Conservation (phyloP, 139 green algal genomes). For the Chlorella vulgaris region DNA sequence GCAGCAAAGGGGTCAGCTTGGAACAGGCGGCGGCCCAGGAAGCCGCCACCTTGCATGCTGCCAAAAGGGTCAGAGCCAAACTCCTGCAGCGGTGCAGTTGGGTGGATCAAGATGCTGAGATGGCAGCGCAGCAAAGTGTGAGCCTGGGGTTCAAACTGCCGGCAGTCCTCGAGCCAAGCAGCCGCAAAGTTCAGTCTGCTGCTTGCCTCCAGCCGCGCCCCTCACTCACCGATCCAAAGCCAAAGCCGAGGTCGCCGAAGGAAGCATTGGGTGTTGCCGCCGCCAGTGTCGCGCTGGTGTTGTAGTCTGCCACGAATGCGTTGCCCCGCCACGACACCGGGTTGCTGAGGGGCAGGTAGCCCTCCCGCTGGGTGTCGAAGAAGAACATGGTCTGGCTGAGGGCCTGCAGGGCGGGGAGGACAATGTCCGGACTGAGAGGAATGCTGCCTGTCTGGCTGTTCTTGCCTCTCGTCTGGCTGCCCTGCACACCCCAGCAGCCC, state of each 20-base stretch:
- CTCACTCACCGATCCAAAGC: neutral
- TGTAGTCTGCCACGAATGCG: slow-evolving; percentile 22
- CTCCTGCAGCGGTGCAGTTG: neutral
- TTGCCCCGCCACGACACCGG: slow-evolving; percentile 48
- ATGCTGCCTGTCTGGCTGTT: neutral
- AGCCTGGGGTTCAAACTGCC: too few species aligned
- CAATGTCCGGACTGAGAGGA: neutral
- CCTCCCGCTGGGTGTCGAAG: slow-evolving; percentile 57
- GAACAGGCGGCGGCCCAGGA: slow-evolving; percentile 25
- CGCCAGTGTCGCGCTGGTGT: slow-evolving; percentile 33
- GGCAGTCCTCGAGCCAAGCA: too few species aligned
- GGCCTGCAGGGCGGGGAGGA: slow-evolving; percentile 7
- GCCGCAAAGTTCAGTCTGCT: too few species aligned
- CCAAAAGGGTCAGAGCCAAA: slow-evolving; percentile 21
- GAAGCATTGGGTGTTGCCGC: slow-evolving; percentile 19
- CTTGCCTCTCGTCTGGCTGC: neutral
- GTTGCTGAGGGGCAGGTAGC: slow-evolving; percentile 48
- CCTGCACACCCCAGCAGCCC: neutral
- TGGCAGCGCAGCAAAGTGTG: too few species aligned
- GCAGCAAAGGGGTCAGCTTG: slow-evolving; percentile 21
- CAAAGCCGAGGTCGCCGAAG: neutral
- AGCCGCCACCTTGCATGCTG: slow-evolving; percentile 12
- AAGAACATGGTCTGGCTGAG: slow-evolving; percentile 45
- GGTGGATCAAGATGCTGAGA: neutral
- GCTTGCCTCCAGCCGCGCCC: too few species aligned